phyloP scores from a whole-genome alignment of 257 asterid genomes.

The Anisodus acutangulus region DNA sequence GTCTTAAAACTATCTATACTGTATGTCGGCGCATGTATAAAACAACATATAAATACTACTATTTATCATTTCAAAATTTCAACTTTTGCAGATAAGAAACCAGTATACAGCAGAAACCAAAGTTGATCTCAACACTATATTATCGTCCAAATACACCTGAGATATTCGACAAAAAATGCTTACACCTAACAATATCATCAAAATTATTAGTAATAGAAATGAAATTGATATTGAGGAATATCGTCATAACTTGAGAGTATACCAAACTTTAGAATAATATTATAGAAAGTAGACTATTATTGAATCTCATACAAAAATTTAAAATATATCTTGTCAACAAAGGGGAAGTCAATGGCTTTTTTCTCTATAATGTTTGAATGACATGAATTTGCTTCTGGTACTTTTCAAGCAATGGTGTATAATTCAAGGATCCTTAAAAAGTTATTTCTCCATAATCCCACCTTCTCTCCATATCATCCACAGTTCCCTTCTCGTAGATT shows the following conservation, averaged over 20 bases:
- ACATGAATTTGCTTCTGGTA: background rate
- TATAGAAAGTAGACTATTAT: background rate
- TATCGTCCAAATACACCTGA: too few species aligned
- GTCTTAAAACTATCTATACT: too few species aligned
- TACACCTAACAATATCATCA: background rate
- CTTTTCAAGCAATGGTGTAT: background rate
- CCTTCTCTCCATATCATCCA: background rate
- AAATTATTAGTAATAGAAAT: background rate
- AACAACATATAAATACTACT: too few species aligned
- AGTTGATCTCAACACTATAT: too few species aligned
- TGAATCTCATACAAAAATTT: background rate
- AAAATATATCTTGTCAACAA: background rate
- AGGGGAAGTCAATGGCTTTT: background rate
- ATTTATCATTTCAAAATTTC: too few species aligned
- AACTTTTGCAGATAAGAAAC: too few species aligned
- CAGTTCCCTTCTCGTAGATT: slow-evolving; percentile 1
- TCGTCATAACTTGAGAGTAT: background rate
- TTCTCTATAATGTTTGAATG: background rate
- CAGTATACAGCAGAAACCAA: too few species aligned
- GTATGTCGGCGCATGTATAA: too few species aligned
- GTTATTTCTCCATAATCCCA: background rate
- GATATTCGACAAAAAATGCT: too few species aligned
- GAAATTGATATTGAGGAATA: background rate
- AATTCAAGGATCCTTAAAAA: background rate
- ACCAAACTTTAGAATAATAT: background rate